phyloP scores from a whole-genome alignment of 306 rosid genomes.

The Echinosophora koreensis region DNA sequence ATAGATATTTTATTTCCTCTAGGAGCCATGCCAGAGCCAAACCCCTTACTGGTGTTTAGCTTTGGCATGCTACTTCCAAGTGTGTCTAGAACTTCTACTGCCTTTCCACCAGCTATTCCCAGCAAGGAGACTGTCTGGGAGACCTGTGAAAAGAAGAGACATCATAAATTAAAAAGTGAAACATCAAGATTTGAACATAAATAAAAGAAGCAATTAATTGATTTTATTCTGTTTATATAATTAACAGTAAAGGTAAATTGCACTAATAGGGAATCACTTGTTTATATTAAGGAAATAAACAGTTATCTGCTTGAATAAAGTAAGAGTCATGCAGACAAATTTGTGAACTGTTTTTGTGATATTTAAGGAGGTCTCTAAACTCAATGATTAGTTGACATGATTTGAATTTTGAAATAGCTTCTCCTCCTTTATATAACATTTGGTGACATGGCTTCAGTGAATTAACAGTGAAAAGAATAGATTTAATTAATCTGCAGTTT shows the following conservation, averaged over 20 bases:
- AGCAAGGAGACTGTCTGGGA: slow-evolving; percentile 57
- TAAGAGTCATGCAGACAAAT: slow-evolving; percentile 2
- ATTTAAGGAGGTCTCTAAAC: not conserved
- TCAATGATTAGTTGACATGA: slow-evolving; percentile 4
- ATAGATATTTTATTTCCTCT: slow-evolving; percentile 70
- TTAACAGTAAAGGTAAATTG: not conserved
- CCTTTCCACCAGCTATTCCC: slow-evolving; percentile 76
- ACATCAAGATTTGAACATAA: slow-evolving; percentile 17
- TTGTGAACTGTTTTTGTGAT: not conserved
- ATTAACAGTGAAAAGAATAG: slow-evolving; percentile 1
- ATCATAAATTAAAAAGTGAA: slow-evolving; percentile 20
- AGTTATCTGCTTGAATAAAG: slow-evolving; percentile 7
- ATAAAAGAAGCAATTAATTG: not conserved
- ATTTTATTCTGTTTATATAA: slow-evolving; percentile 13
- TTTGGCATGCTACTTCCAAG: slow-evolving; percentile 75
- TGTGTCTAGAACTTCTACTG: slow-evolving; percentile 77
- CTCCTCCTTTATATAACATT: not conserved
- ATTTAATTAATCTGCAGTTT: not conserved
- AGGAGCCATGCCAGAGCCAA: slow-evolving; percentile 56
- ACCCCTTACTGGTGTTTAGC: slow-evolving; percentile 56
- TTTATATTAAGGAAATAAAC: not conserved
- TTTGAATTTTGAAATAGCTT: slow-evolving; percentile 1
- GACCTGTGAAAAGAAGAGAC: slow-evolving; percentile 47
- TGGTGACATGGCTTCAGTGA: not conserved
- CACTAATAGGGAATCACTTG: not conserved